These are phyloP conservation scores for Botrytis medusae DNA, from an alignment of 2,329 filamentous ascomycete species.

Conservation along the genomic window DNA sequence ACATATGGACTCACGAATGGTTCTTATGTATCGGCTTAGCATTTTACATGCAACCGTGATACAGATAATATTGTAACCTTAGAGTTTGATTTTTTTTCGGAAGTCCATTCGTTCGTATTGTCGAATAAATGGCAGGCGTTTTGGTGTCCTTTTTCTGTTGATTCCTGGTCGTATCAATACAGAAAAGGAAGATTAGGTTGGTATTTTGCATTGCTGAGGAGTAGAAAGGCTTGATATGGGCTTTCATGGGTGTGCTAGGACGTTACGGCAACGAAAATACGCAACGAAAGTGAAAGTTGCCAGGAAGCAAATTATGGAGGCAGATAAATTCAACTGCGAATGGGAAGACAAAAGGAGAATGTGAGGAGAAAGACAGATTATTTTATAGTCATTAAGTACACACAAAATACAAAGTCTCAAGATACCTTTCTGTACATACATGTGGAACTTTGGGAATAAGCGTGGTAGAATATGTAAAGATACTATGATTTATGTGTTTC, in stretches of 20 bases:
- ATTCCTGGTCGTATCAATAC: not conserved
- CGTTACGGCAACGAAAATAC: not conserved
- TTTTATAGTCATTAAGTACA: not conserved
- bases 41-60: not conserved
- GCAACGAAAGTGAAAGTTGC: not conserved
- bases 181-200: not conserved
- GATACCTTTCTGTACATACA: not conserved
- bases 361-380: not conserved
- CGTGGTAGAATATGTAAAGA: not conserved
- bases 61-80: slow-evolving; percentile 12
- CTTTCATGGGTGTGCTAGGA: not conserved
- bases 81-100: not conserved
- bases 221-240: not conserved
- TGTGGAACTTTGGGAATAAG: not conserved
- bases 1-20: not conserved
- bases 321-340: not conserved
- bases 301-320: not conserved
- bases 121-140: not conserved
- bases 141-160: not conserved
- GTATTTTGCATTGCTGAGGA: not conserved
- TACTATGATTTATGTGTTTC: not conserved
- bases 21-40: not conserved
- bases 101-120: not conserved
- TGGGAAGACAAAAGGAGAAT: not conserved
- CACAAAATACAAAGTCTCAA: not conserved